Evolutionary conservation across 495 filamentous ascomycete genomes (phyloP), one percentile per base, ranked within the genome.

Genomic region (Tuber calosporum): DNA sequence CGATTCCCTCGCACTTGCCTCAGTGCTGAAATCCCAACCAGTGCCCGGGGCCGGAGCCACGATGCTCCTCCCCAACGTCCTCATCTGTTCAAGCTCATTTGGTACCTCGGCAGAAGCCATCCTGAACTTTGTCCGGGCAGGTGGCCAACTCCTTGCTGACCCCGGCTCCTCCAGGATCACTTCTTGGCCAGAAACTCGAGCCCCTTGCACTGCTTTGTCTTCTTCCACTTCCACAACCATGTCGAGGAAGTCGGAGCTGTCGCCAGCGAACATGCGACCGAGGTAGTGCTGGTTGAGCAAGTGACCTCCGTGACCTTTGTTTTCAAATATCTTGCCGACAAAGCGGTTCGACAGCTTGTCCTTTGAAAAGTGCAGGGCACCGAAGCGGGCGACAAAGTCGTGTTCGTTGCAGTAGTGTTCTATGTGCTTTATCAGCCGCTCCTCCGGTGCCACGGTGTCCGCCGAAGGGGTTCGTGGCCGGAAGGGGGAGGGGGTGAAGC

Each of bases 361-460:
- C 9, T 84, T 83, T 1, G 86, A 84, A 78, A 91, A 94, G 74
- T 90, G 85, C 17, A 96, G 84, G 1, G 94, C 87, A 2, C 93
- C 93, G 85, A 90, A 92, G 3, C 88, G 81, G 1, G 91, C 86
- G 0, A 96, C 92, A 74, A 93, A 90, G 78, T 97, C 93, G 22
- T 84, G 84, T 17, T 86, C 86, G 80, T 94, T 92, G 22, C 88
- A 90, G 81, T 96, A 97, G 82, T 97, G 93, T 81, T 97, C 93
- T 45, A 96, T 91, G 72, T 94, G 85, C 1, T 87, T 83, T 69
- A 95, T 88, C 26, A 83, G 74, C 42, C 53, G 87, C 84, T 74
- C 87, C 84, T 75, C 72, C 45, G 69, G 66, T 71, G 72, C 20
- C 36, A 41, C 26, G 68, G 68, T 20, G 73, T 76, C 20, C 73